Percentiles rank a stretch among this genome's conserved stretches.
phyloP scores from a whole-genome alignment of 805 yeast species.

The Suhomyces vadensis region DNA sequence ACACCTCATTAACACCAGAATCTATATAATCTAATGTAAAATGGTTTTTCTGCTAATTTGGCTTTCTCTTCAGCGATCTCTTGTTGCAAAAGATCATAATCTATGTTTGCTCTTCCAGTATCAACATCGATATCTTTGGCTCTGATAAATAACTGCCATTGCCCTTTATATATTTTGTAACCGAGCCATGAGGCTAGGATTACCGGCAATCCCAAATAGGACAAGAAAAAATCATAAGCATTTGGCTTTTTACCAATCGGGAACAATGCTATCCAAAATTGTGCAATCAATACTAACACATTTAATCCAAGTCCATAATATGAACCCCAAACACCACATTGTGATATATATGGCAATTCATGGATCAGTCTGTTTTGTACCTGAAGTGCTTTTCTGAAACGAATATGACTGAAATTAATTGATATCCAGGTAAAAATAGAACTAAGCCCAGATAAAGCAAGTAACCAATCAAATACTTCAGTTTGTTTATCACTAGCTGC shows the following conservation, averaged over 20 bases:
- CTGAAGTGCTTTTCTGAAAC: slow-evolving; percentile 58
- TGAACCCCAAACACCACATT: slow-evolving; percentile 55
- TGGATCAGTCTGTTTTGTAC: slow-evolving; percentile 48
- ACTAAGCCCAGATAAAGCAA: slow-evolving; percentile 64
- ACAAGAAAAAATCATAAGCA: slow-evolving; percentile 32
- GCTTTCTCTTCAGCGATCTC: slow-evolving; percentile 38
- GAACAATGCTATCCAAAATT: slow-evolving; percentile 65
- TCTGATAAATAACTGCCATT: slow-evolving; percentile 28
- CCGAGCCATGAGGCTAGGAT: slow-evolving; percentile 30
- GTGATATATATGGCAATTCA: slow-evolving; percentile 56
- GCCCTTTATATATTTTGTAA: slow-evolving; percentile 29
- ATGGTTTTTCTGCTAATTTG: slow-evolving; percentile 23
- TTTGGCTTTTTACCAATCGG: slow-evolving; percentile 49
- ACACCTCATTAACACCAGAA: slow-evolving; percentile 28
- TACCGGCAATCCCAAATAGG: slow-evolving; percentile 37
- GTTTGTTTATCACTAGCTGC: slow-evolving; percentile 53
- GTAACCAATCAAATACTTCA: slow-evolving; percentile 62
- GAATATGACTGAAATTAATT: slow-evolving; percentile 58
- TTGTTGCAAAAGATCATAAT: slow-evolving; percentile 34
- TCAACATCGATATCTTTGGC: slow-evolving; percentile 36
- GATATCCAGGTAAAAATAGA: slow-evolving; percentile 65
- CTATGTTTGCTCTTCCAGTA: slow-evolving; percentile 36
- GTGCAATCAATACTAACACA: slow-evolving; percentile 53
- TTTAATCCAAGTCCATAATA: slow-evolving; percentile 51
- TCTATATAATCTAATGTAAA: slow-evolving; percentile 27